Conservation (phyloP, 352 stramenopile species). For the Pythium monospermum region DNA sequence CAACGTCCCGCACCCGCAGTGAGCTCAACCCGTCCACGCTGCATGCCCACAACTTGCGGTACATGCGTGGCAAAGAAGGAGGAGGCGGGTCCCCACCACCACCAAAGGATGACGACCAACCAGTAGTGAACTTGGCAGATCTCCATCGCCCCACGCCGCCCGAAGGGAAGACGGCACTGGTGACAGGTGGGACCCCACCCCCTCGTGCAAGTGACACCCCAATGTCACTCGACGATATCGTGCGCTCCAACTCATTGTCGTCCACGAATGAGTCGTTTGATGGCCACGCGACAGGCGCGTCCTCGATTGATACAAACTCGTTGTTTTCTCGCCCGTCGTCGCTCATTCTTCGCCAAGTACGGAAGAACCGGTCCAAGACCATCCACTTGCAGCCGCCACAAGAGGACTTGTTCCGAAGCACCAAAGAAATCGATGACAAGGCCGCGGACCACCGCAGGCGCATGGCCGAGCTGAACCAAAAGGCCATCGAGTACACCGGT, state of each 20-base stretch:
- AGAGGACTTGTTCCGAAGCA: constrained; percentile 34
- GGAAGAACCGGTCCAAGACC: constrained; percentile 19
- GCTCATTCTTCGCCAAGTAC: constrained; percentile 20
- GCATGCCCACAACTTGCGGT: constrained; percentile 14
- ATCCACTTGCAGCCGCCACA: constrained; percentile 16
- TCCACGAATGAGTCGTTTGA: constrained; percentile 3
- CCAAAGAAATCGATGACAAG: constrained; percentile 40
- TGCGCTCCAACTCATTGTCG: constrained; percentile 9
- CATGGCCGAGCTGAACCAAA: constrained; percentile 66
- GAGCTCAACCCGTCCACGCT: constrained; percentile 15
- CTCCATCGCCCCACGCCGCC: background rate
- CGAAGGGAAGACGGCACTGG: background rate
- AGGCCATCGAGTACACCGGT: constrained; percentile 35
- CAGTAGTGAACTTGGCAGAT: constrained; percentile 8
- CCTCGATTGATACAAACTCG: constrained; percentile 8
- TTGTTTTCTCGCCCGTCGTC: constrained; percentile 17
- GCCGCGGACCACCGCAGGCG: constrained; percentile 48
- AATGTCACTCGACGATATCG: constrained; percentile 16
- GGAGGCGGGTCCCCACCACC: too few relatives aligned
- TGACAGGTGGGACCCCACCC: too few relatives aligned
- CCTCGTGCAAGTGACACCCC: background rate
- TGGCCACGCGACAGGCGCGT: background rate
- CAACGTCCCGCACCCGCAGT: background rate
- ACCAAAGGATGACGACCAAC: background rate
- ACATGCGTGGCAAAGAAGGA: constrained; percentile 7